Evolutionary conservation across 1,284 basidiomycete genomes (phyloP), one percentile per base, ranked within the genome.

Genomic region (Puccinia triticina): DNA sequence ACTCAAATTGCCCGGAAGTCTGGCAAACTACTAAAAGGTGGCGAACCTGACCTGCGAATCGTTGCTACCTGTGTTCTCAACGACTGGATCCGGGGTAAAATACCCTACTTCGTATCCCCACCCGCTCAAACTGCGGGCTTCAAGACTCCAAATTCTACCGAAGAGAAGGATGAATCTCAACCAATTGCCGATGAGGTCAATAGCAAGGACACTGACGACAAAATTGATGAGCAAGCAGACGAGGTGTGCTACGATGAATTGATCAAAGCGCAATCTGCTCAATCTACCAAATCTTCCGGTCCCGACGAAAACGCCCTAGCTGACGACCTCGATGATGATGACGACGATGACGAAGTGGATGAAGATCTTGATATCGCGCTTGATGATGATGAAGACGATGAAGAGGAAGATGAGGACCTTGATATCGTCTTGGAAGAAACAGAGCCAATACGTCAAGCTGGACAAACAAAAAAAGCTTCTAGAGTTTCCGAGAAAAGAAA

Each of bases 71-170:
- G 98, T 88, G 89, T 99, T 69, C 88, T 99, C 85, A 95, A 93
- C 87, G 97, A 99, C 87, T 99, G 97, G 97, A 95, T 98, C 83
- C 90, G 97, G 79, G 97, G 97, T 34, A 93, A 95, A 85, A 94
- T 96, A 85, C 94, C 94, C 46, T 95, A 91, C 89, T 95, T 94
- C 85, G 93, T 94, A 32, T 86, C 92, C 14, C 94, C 94, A 18
- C 93, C 93, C 66, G 77, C 84, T 46, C 78, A 82, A 80, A 79
- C 76, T 32, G 76, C 83, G 61, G 77, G 69, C 67, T 74, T 84
- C 55, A 84, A 83, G 34, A 71, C 34, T 67, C 57, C 40, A 64
- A 46, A 59, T 10, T 34, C 64, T 59, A 72, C 53, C 64, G 85
- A 84, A 59, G 84, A 83, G 12, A 74, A 83, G 29, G 50, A 83